These are phyloP conservation scores for Carex sylvatica DNA, from an alignment of 202 grass and related monocot genomes.

Conservation along the genomic window DNA sequence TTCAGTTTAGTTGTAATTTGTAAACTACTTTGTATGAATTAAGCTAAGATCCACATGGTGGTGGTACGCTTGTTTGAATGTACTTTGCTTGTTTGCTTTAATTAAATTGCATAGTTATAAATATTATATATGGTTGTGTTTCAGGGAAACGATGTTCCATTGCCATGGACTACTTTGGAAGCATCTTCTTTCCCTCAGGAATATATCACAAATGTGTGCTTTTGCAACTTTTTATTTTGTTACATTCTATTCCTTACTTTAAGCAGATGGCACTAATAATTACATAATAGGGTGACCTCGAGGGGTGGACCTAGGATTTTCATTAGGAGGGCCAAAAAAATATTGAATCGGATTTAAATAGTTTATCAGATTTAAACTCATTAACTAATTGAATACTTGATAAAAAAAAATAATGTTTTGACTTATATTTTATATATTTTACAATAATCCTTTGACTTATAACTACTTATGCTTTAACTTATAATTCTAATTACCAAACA, in stretches of 20 bases:
- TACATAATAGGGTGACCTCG: neutral
- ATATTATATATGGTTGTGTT: conserved; percentile 22
- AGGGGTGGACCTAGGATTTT: too few species aligned
- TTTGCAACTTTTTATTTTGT: conserved; percentile 4
- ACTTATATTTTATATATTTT: too few species aligned
- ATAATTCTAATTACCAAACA: too few species aligned
- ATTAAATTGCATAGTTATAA: neutral
- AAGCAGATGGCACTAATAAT: neutral
- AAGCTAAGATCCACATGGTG: neutral
- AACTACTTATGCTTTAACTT: too few species aligned
- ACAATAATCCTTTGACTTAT: too few species aligned
- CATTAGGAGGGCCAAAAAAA: too few species aligned
- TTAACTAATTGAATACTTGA: too few species aligned
- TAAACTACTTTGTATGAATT: neutral
- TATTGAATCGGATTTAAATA: too few species aligned
- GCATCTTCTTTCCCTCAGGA: conserved; percentile 53
- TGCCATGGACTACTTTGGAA: conserved; percentile 61
- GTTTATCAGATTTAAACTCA: too few species aligned
- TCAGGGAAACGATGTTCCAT: conserved; percentile 51
- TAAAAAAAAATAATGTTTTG: too few species aligned
- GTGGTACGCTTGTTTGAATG: neutral
- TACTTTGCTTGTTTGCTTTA: neutral
- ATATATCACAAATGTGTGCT: conserved; percentile 61
- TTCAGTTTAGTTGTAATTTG: neutral
- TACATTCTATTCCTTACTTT: conserved; percentile 16